phyloP scores from a whole-genome alignment of 202 grass and related monocot genomes.

The Elaeis oleifera region DNA sequence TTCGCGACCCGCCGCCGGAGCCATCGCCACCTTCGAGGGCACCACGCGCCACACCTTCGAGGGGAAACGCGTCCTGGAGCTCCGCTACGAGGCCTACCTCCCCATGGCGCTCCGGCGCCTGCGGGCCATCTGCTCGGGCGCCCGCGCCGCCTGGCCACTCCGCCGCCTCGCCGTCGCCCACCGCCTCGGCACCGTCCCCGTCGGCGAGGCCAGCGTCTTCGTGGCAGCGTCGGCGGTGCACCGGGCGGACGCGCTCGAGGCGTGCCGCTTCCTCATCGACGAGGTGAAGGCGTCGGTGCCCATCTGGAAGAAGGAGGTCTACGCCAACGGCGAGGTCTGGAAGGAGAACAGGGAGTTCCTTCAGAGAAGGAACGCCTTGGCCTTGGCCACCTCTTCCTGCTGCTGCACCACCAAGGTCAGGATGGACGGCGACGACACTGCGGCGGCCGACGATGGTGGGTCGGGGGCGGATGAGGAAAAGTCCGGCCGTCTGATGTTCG shows the following conservation, averaged over 20 bases:
- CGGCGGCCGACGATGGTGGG: too few species aligned
- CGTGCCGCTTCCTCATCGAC: slow-evolving; percentile 83
- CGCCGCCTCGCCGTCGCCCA: slow-evolving; percentile 66
- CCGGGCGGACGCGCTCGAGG: slow-evolving; percentile 81
- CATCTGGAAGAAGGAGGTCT: slow-evolving; percentile 99
- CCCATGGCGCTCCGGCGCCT: slow-evolving; percentile 70
- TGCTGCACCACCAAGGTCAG: too few species aligned
- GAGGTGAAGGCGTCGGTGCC: slow-evolving; percentile 91
- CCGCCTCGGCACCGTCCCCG: slow-evolving; percentile 48
- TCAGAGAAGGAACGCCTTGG: slow-evolving; percentile 16
- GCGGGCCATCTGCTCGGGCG: slow-evolving; percentile 39
- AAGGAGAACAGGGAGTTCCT: slow-evolving; percentile 95
- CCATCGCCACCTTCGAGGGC: slow-evolving; percentile 94
- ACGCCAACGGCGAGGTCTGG: slow-evolving; percentile 95
- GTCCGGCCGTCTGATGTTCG: too few species aligned
- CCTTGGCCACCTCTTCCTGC: too few species aligned
- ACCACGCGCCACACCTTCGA: slow-evolving; percentile 80
- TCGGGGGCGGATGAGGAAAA: too few species aligned
- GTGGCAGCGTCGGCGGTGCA: slow-evolving; percentile 74
- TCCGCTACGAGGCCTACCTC: slow-evolving; percentile 82
- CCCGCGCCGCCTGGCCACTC: slow-evolving; percentile 35
- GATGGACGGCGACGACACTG: too few species aligned
- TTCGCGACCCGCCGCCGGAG: slow-evolving; percentile 66
- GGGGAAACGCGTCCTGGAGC: slow-evolving; percentile 68
- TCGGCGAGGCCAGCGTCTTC: slow-evolving; percentile 84